phyloP scores from a whole-genome alignment of 1,284 basidiomycete genomes.

The Moesziomyces parantarcticus region DNA sequence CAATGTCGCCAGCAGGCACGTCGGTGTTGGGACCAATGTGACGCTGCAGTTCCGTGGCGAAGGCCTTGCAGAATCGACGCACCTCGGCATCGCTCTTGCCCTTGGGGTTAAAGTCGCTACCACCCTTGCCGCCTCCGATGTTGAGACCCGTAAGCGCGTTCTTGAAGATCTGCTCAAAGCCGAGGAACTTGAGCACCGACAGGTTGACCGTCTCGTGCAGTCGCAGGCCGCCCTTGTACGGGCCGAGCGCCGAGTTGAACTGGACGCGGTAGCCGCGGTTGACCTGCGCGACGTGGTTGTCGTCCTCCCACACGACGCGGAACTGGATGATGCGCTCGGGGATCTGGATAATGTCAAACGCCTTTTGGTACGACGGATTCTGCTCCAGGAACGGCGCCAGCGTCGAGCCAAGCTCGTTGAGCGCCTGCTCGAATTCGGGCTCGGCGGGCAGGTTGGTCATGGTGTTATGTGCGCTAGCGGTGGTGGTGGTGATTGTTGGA shows the following conservation, averaged over 20 bases:
- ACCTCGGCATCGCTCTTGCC: slow-evolving; percentile 82
- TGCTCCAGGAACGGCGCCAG: slow-evolving; percentile 77
- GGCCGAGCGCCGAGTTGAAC: slow-evolving; percentile 85
- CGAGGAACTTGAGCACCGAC: slow-evolving; percentile 85
- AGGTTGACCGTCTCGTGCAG: slow-evolving; percentile 85
- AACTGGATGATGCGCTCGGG: slow-evolving; percentile 78
- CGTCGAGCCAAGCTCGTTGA: slow-evolving; percentile 76
- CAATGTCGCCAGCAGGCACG: slow-evolving; percentile 83
- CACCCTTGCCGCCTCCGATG: slow-evolving; percentile 76
- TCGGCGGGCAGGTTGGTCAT: slow-evolving; percentile 69
- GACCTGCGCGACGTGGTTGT: slow-evolving; percentile 74
- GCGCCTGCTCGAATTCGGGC: slow-evolving; percentile 75
- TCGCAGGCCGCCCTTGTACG: slow-evolving; percentile 84
- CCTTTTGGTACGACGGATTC: slow-evolving; percentile 79
- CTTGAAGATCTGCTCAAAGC: slow-evolving; percentile 85
- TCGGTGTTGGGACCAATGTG: slow-evolving; percentile 74
- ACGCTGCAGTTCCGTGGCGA: slow-evolving; percentile 50
- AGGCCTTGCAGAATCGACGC: slow-evolving; percentile 74
- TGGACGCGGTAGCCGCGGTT: slow-evolving; percentile 82
- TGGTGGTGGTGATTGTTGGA: background rate
- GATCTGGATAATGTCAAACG: slow-evolving; percentile 77
- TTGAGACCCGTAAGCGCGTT: slow-evolving; percentile 82
- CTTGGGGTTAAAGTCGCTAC: slow-evolving; percentile 83
- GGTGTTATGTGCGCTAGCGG: slow-evolving; percentile 4
- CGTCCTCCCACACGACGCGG: slow-evolving; percentile 80